Evolutionary conservation across 164 flowering plant genomes (phyloP).

Genomic region (Euptelea pleiosperma): DNA sequence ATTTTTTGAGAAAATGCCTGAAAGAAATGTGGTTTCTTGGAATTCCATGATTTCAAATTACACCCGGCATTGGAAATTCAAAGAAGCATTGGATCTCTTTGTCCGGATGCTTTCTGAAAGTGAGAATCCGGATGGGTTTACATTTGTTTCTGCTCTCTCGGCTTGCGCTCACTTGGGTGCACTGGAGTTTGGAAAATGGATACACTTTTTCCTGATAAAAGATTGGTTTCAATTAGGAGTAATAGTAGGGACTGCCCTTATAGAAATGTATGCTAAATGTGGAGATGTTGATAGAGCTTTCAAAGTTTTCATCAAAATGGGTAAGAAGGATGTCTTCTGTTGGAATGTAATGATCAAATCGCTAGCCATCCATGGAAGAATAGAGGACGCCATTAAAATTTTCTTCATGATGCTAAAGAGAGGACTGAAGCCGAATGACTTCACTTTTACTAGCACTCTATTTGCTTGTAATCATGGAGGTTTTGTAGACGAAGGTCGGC

Average conservation of each 20-base stretch:
- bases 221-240: conserved; percentile 25
- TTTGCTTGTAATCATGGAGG: conserved; percentile 52
- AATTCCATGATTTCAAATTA: conserved; percentile 41
- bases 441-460: conserved; percentile 30
- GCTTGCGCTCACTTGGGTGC: conserved; percentile 41
- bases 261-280: conserved; percentile 49
- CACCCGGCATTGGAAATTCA: conserved; percentile 23
- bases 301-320: conserved; percentile 30
- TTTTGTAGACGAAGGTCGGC: conserved; percentile 34
- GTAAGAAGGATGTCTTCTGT: conserved; percentile 34
- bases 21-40: conserved; percentile 49
- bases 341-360: conserved; percentile 49
- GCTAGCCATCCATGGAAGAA: conserved; percentile 38
- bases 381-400: conserved; percentile 30
- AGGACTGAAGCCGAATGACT: conserved; percentile 33
- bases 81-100: conserved; percentile 34
- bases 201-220: conserved; percentile 26
- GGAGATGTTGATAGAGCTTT: conserved; percentile 40
- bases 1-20: conserved; percentile 20
- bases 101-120: conserved; percentile 30
- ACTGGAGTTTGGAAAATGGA: conserved; percentile 38
- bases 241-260: conserved; percentile 24
- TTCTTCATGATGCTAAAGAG: conserved; percentile 30
- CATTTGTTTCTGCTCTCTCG: conserved; percentile 37
- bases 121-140: conserved; percentile 27